Evolutionary conservation across 169 alveolate genomes (phyloP).

Genomic region (Cyclospora cayetanensis): DNA sequence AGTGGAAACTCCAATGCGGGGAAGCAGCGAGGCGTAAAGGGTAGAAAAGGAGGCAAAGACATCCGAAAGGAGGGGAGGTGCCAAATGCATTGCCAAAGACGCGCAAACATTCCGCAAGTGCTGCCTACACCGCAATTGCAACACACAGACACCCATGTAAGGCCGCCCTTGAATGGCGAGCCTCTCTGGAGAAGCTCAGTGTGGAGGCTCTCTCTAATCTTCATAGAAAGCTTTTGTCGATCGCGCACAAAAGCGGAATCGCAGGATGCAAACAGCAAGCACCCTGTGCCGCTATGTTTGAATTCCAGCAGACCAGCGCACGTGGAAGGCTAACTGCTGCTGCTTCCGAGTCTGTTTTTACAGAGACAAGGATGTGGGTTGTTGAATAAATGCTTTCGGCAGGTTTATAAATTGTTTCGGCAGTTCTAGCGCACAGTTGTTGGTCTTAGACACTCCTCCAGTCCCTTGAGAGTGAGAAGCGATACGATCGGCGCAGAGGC

Average conservation of each 20-base stretch:
- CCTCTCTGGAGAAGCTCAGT: too few relatives aligned
- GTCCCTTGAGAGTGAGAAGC: constrained; percentile 62
- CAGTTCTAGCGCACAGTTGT: constrained; percentile 30
- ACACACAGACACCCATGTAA: too few relatives aligned
- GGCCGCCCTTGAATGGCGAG: too few relatives aligned
- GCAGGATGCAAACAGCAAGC: not conserved
- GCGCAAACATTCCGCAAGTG: not conserved
- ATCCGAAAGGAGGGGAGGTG: not conserved
- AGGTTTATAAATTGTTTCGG: too few relatives aligned
- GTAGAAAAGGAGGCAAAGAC: not conserved
- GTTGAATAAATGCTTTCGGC: not conserved
- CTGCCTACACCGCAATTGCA: not conserved
- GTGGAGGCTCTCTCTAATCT: too few relatives aligned
- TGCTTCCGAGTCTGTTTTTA: not conserved
- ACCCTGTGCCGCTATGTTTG: not conserved
- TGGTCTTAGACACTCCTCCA: constrained; percentile 48
- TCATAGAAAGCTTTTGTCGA: too few relatives aligned
- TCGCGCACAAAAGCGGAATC: not conserved
- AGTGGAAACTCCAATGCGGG: not conserved
- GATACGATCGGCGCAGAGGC: constrained; percentile 32
- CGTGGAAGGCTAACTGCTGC: not conserved
- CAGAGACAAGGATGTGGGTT: not conserved
- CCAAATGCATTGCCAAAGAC: not conserved
- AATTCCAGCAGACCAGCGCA: not conserved
- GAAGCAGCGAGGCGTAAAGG: constrained; percentile 15